These are phyloP conservation scores for Carpinus viminea DNA, from an alignment of 306 rosid species.

Conservation along the genomic window DNA sequence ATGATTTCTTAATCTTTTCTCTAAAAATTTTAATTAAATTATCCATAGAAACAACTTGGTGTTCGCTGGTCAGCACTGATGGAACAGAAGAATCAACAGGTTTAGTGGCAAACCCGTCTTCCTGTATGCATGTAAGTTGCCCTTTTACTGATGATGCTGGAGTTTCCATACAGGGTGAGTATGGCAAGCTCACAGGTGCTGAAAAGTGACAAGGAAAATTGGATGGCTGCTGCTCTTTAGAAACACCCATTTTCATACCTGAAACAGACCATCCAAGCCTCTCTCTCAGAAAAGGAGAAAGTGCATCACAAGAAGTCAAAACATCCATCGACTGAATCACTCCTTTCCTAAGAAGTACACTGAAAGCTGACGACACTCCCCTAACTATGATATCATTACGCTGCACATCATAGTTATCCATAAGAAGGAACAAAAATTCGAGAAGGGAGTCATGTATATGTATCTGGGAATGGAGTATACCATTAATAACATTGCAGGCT, in stretches of 20 bases:
- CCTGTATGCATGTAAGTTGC: background rate
- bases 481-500: conserved; percentile 80
- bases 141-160: conserved; percentile 9
- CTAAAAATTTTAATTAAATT: conserved; percentile 23
- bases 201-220: background rate
- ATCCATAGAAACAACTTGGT: conserved; percentile 17
- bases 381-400: conserved; percentile 43
- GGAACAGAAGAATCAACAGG: conserved; percentile 19
- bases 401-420: conserved; percentile 68
- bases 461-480: conserved; percentile 64
- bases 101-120: background rate
- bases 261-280: conserved; percentile 18
- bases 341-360: conserved; percentile 45
- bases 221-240: background rate
- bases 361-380: conserved; percentile 65
- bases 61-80: background rate
- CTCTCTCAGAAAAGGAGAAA: conserved; percentile 38
- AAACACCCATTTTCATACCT: conserved; percentile 4
- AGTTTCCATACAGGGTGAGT: conserved; percentile 1
- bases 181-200: background rate
- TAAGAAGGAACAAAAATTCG: conserved; percentile 66
- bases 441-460: conserved; percentile 60
- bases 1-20: conserved; percentile 20
- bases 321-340: conserved; percentile 60
- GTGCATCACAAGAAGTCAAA: conserved; percentile 50